Percentiles rank a stretch among this genome's conserved stretches.
Conservation (phyloP, 805 yeast species). For the Schwanniomyces occidentalis region DNA sequence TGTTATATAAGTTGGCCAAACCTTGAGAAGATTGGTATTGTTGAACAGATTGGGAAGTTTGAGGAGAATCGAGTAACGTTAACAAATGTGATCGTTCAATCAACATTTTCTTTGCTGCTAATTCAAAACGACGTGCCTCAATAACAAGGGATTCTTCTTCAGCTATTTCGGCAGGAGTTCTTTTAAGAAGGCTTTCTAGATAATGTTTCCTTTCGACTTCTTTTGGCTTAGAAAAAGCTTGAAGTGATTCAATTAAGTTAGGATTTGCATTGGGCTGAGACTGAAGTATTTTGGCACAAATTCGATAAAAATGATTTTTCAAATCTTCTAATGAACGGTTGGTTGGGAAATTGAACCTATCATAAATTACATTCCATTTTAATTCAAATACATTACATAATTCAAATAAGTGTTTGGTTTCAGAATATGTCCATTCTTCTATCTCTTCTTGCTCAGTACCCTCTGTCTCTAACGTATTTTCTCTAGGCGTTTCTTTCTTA, state of each 20-base stretch:
- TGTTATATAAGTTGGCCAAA: constrained; percentile 78
- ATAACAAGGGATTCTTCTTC: constrained; percentile 94
- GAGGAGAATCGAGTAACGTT: constrained; percentile 84
- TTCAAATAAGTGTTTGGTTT: constrained; percentile 76
- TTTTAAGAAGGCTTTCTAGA: constrained; percentile 67
- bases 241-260: constrained; percentile 58
- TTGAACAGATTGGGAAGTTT: constrained; percentile 66
- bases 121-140: constrained; percentile 89
- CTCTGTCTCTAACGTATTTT: constrained; percentile 2
- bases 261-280: constrained; percentile 42
- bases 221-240: constrained; percentile 61
- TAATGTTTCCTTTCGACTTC: constrained; percentile 83
- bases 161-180: constrained; percentile 96
- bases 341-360: constrained; percentile 46
- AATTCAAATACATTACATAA: constrained; percentile 62
- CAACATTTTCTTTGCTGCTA: constrained; percentile 86
- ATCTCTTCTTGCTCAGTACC: constrained; percentile 13
- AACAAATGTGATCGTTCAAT: constrained; percentile 78
- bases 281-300: constrained; percentile 56
- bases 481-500: constrained; percentile 3
- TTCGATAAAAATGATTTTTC: constrained; percentile 75
- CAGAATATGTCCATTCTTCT: constrained; percentile 72
- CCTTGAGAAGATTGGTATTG: constrained; percentile 87
- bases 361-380: constrained; percentile 67
- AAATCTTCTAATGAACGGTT: constrained; percentile 70